Base-by-base conservation (phyloP, 371 early-diverging fungal genomes). In the Lichtheimia ornata region DNA sequence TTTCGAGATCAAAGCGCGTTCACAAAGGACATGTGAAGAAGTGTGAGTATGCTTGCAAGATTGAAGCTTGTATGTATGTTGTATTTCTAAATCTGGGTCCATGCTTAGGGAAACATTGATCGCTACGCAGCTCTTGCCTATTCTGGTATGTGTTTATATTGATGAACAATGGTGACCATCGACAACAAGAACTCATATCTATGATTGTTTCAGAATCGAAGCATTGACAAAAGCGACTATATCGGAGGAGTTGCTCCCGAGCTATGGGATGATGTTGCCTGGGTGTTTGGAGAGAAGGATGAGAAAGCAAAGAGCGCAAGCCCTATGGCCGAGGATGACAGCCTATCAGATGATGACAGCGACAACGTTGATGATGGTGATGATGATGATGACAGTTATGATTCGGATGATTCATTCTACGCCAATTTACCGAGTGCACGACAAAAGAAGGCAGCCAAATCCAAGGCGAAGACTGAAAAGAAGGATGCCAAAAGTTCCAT, bases 1-100 rank as follows among this genome's bases (percentile, higher is more conserved):
- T 28, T 59, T 59, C 27, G 52, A 52, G 15, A 42, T 59, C 15
- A 59, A 50, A 41, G 59, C 45, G 1, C 50, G 51, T 9, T 51
- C 59, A 13, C 28, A 49, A 28, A 3, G 50, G 22, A 28, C 41
- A 12, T 28, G 30, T 17, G 52, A 50, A 20, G 5, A 30, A 22
- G 42, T 51, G 59, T 59, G 42, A 22, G 51, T 45, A 3, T 28
- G 17, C 11, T 27, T 47, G 6, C 17, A 18, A 11, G 18, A 45
- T 17, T 9, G 28, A 17, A 53, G 6, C 52, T 44, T 25, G 30
- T 17, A 17, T 25, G 30, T 17, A 17, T 25, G 28, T 2, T 30
- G 5, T 35, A 22, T 15, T 44, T 22, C 7, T 17, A 30, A 18
- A 14, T 14, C 20, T 50, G 13, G 6, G 17, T 40, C 6, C 12